phyloP scores from a whole-genome alignment of 2,329 filamentous ascomycete genomes.

The Diaporthe destruens region DNA sequence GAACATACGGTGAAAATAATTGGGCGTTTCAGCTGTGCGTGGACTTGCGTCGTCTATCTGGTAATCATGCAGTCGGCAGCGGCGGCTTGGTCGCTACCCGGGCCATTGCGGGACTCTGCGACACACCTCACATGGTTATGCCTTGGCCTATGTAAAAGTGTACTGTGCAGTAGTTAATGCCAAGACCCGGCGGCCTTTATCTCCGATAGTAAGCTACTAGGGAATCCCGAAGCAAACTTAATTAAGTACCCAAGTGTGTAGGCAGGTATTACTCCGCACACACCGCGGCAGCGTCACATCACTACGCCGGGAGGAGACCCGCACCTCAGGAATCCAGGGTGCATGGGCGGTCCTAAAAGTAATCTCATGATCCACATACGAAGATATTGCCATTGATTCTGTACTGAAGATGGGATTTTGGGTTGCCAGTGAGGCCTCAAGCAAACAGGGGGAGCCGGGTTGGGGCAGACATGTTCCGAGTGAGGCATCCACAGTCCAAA shows the following conservation, averaged over 20 bases:
- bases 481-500: slow-evolving; percentile 12
- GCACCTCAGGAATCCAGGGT: not conserved
- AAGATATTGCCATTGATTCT: not conserved
- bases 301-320: not conserved
- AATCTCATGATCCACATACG: not conserved
- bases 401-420: not conserved
- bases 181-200: not conserved
- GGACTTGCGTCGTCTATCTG: not conserved
- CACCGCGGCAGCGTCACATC: not conserved
- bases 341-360: no score
- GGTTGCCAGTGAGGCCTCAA: not conserved
- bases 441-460: not conserved
- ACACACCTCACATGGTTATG: not conserved
- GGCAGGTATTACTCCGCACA: no score
- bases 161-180: not conserved
- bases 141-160: not conserved
- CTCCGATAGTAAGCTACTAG: not conserved
- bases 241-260: no score
- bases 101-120: not conserved
- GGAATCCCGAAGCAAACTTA: not conserved
- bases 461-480: not conserved
- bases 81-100: not conserved
- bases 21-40: no score
- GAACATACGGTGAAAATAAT: no score
- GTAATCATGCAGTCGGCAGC: not conserved